Evolutionary conservation across 306 rosid genomes (phyloP).

Genomic region (Trifolium repens): DNA sequence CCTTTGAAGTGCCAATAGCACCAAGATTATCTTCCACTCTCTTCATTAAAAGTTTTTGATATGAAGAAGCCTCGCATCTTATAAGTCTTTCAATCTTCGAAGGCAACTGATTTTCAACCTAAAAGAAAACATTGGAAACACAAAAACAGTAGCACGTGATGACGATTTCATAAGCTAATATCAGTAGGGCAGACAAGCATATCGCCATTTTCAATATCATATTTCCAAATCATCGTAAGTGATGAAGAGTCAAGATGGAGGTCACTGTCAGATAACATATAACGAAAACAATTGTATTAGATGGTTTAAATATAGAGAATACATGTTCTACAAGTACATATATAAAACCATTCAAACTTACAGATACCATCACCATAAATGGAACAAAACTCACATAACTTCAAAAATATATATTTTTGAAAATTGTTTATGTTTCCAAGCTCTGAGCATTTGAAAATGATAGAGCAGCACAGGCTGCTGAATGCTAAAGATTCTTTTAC

Average conservation of each 20-base stretch:
- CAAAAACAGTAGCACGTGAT: slow-evolving; percentile 32
- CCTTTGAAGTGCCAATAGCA: slow-evolving; percentile 83
- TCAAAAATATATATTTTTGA: not conserved
- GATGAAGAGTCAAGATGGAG: not conserved
- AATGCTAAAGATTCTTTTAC: slow-evolving; percentile 19
- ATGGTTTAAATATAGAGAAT: slow-evolving; percentile 28
- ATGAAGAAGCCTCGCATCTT: slow-evolving; percentile 98
- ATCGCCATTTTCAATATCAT: slow-evolving; percentile 16
- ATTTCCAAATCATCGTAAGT: slow-evolving; percentile 28
- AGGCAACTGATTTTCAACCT: slow-evolving; percentile 97
- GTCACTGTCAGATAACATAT: not conserved
- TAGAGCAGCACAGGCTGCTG: slow-evolving; percentile 10
- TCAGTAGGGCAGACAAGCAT: slow-evolving; percentile 7
- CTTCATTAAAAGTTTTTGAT: slow-evolving; percentile 97
- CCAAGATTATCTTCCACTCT: slow-evolving; percentile 99
- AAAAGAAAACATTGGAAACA: slow-evolving; percentile 39
- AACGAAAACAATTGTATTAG: slow-evolving; percentile 4
- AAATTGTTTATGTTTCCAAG: not conserved
- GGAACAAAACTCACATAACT: slow-evolving; percentile 1
- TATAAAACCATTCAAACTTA: not conserved
- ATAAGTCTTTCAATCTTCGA: slow-evolving; percentile 97
- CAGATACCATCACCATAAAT: slow-evolving; percentile 13
- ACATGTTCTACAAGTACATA: not conserved
- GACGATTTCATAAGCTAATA: slow-evolving; percentile 35
- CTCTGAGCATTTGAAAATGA: slow-evolving; percentile 3